phyloP scores from a whole-genome alignment of 345 rosid species.

The Erucastrum elatum region DNA sequence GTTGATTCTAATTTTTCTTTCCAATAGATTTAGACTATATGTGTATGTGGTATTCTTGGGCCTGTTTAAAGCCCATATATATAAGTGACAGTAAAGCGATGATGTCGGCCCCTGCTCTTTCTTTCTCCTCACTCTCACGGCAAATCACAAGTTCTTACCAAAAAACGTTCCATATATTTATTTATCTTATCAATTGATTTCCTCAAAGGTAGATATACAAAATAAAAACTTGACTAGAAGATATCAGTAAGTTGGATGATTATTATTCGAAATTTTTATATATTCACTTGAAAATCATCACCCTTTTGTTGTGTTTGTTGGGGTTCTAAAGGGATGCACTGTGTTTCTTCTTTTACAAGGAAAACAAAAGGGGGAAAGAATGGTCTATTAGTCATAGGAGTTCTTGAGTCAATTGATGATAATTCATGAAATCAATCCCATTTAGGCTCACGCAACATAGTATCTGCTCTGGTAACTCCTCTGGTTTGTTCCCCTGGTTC shows the following conservation, averaged over 20 bases:
- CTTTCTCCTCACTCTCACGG: not conserved
- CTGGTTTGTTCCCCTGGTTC: slow-evolving; percentile 83
- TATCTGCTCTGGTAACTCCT: slow-evolving; percentile 93
- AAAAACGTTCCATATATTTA: too few relatives aligned
- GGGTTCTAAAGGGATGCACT: slow-evolving; percentile 23
- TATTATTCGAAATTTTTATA: slow-evolving; percentile 22
- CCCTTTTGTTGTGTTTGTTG: slow-evolving; percentile 3
- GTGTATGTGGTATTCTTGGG: not conserved
- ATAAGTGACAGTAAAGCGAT: not conserved
- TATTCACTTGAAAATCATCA: slow-evolving; percentile 33
- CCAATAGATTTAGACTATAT: too few relatives aligned
- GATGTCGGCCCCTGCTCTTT: not conserved
- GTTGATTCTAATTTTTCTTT: too few relatives aligned
- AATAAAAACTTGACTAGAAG: not conserved
- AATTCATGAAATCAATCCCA: slow-evolving; percentile 69
- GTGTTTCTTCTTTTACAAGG: not conserved
- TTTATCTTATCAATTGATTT: not conserved
- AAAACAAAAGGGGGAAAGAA: slow-evolving; percentile 15
- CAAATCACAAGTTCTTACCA: not conserved
- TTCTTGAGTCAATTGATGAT: slow-evolving; percentile 67
- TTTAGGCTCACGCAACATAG: slow-evolving; percentile 78
- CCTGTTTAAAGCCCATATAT: not conserved
- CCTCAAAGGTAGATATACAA: not conserved
- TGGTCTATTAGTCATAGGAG: slow-evolving; percentile 30
- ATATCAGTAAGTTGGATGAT: not conserved